Conservation (phyloP, 164 flowering plant genomes). For the Berberis vulgaris region DNA sequence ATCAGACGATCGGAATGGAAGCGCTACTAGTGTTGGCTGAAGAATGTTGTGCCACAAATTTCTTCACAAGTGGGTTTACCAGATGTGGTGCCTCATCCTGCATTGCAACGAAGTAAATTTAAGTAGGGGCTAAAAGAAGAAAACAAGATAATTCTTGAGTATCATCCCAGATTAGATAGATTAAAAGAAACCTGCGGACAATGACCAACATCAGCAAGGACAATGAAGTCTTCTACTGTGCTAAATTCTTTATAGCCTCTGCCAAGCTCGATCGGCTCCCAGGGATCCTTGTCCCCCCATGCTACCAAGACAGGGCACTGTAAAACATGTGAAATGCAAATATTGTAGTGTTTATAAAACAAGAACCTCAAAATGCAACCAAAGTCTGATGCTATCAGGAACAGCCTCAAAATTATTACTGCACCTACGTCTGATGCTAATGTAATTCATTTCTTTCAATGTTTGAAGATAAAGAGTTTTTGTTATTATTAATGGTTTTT, state of each 20-base stretch:
- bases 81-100: conserved; percentile 93
- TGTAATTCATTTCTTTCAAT: too few species aligned
- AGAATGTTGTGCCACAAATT: conserved; percentile 71
- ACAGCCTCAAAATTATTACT: too few species aligned
- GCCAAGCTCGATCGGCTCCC: conserved; percentile 93
- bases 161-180: not conserved
- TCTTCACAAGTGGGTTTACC: conserved; percentile 76
- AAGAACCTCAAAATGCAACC: not conserved
- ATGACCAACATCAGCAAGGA: conserved; percentile 86
- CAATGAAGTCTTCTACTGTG: conserved; percentile 72
- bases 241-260: conserved; percentile 59
- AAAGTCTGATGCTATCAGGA: too few species aligned
- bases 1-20: conserved; percentile 11
- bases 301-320: conserved; percentile 91
- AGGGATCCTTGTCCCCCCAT: conserved; percentile 99
- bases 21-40: conserved; percentile 9
- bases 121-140: not conserved
- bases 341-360: not conserved
- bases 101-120: conserved; percentile 6
- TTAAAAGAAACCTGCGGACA: conserved; percentile 81
- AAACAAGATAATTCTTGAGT: not conserved
- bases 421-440: too few species aligned
- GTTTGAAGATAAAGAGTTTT: too few species aligned
- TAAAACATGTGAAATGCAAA: conserved; percentile 2
- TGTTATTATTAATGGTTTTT: too few species aligned